A percentile compares a stretch with the other conserved stretches of the same genome.
These are phyloP conservation scores for Salvia sclarea DNA, from an alignment of 305 asterid species.

Conservation along the genomic window DNA sequence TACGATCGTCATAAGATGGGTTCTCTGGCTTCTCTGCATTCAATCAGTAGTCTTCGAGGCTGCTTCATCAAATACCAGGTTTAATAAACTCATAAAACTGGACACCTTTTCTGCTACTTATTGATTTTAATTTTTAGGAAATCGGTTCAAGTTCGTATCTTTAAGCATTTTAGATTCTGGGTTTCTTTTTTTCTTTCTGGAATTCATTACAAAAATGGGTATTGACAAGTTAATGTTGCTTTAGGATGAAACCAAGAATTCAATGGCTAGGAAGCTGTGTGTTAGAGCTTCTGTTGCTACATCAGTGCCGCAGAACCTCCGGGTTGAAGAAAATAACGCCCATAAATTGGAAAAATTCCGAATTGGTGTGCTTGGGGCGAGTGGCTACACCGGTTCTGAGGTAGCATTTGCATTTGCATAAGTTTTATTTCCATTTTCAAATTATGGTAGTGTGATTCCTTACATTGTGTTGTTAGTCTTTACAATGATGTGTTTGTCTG, in stretches of 20 bases:
- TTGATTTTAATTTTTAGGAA: background rate
- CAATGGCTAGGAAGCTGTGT: slow-evolving; percentile 36
- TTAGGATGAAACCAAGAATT: slow-evolving; percentile 45
- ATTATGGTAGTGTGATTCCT: background rate
- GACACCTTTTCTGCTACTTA: background rate
- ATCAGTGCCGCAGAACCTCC: slow-evolving; percentile 40
- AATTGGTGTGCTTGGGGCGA: slow-evolving; percentile 87
- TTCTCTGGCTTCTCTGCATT: slow-evolving; percentile 45
- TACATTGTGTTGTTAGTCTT: background rate
- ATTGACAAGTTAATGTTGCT: slow-evolving; percentile 12
- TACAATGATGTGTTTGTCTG: background rate
- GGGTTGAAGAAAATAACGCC: slow-evolving; percentile 42
- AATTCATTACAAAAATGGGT: background rate
- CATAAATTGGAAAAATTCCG: slow-evolving; percentile 50
- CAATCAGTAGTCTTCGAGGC: slow-evolving; percentile 40
- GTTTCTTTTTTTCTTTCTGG: background rate
- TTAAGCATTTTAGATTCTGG: slow-evolving; percentile 4
- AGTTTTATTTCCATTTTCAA: background rate
- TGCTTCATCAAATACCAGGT: slow-evolving; percentile 50
- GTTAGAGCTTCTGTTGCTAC: slow-evolving; percentile 59
- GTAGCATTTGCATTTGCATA: slow-evolving; percentile 28
- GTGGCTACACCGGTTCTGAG: slow-evolving; percentile 93
- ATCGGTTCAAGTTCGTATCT: background rate
- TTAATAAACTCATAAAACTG: background rate
- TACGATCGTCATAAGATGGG: slow-evolving; percentile 30